Base-by-base conservation (phyloP, 257 asterid species). In the Nicotiana benthamiana region DNA sequence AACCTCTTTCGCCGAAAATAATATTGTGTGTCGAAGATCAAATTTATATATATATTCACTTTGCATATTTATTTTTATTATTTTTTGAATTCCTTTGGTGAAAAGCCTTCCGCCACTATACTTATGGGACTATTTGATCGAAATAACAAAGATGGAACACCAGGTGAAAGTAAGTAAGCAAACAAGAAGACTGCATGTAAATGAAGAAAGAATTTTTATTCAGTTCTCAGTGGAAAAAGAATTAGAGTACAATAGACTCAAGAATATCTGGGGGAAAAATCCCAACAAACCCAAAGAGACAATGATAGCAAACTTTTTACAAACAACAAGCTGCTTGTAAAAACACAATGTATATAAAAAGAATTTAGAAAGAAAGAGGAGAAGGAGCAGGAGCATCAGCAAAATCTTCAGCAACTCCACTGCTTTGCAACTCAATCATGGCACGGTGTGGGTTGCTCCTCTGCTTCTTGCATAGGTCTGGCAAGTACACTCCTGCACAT, bases 301-400 rank as follows among this genome's bases (percentile, higher is more conserved):
- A 72, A 43, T 72, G 3, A 68, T 22, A n/a, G 56, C 32, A 70
- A 72, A 24, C 32, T 72, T 59, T 24, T 22, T 30, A 70, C 34
- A 70, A 70, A 36, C 32, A 68, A 43, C 32, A 40, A 40, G 30
- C 24, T 43, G 28, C 22, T 72, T 72, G 40, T 72, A 24, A 43
- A 46, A 46, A 13, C 1, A 16, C 3, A 51, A 36, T 20, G 46
- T 26, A 22, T 43, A 43, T 8, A 54, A 66, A 22, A 1, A 18
- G 15, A 43, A 60, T 51, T 81, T 79, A 86, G 83, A 84, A 75
- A 56, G 62, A 18, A 16, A 86, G 75, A 54, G 91, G 89, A 32
- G 89, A 75, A 2, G 89, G 82, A 2, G 90, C 86, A 3, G 90
- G 84, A 26, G 88, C 87, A 51, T 48, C 66, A 11, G 81, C 87